phyloP scores from a whole-genome alignment of 139 green algal genomes.

The Coelastrella sp. region DNA sequence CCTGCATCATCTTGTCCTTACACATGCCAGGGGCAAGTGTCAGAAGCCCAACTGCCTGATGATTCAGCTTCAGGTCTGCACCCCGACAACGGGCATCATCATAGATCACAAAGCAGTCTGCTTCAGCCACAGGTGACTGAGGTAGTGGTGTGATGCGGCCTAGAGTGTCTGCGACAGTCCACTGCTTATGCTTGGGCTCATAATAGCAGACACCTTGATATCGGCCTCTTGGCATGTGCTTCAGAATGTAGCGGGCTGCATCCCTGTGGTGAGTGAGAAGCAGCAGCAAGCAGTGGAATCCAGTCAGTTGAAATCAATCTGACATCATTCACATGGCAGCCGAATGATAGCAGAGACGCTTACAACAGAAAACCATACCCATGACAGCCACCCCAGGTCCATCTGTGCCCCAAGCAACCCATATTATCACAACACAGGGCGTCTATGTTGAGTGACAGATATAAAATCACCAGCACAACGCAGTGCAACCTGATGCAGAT shows the following conservation, averaged over 20 bases:
- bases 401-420: too few relatives aligned
- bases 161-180: constrained; percentile 48
- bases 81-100: constrained; percentile 68
- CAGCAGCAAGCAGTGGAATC: not conserved
- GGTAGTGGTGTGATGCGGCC: constrained; percentile 44
- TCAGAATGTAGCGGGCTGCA: constrained; percentile 45
- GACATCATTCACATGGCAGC: not conserved
- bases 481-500: too few relatives aligned
- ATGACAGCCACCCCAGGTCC: too few relatives aligned
- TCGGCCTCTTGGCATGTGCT: not conserved
- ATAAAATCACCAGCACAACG: too few relatives aligned
- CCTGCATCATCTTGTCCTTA: constrained; percentile 81
- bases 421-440: too few relatives aligned
- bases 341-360: too few relatives aligned
- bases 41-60: constrained; percentile 63
- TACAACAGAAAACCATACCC: too few relatives aligned
- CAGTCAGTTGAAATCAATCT: not conserved
- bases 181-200: not conserved
- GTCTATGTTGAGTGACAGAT: too few relatives aligned
- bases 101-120: constrained; percentile 60
- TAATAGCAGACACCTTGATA: constrained; percentile 64
- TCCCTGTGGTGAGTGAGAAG: not conserved
- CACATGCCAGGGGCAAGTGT: constrained; percentile 63
- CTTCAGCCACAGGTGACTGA: constrained; percentile 56
- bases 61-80: constrained; percentile 60